A percentile compares a stretch with the other conserved stretches of the same genome.
phyloP scores from a whole-genome alignment of 768 basidiomycete genomes.

The Hygrophoropsis aurantiaca region DNA sequence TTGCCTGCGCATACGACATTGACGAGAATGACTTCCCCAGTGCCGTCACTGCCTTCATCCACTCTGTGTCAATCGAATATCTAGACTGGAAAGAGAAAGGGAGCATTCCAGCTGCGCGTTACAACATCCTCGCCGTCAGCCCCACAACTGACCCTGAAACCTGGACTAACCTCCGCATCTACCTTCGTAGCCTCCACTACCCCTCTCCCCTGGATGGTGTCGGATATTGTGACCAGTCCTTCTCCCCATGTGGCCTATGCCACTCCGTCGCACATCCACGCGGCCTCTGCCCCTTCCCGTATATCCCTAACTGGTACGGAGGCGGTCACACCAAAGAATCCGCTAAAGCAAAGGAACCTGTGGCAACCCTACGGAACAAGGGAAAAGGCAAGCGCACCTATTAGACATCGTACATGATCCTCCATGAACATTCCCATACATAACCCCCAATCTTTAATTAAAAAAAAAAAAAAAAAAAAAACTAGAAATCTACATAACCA shows the following conservation, averaged over 20 bases:
- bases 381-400: too few species aligned
- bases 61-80: not conserved
- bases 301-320: not conserved
- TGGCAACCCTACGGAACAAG: too few species aligned
- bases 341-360: too few species aligned
- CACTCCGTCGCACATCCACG: not conserved
- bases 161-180: not conserved
- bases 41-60: not conserved
- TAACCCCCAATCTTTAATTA: too few species aligned
- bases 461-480: too few species aligned
- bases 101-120: not conserved
- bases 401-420: too few species aligned
- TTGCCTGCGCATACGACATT: not conserved
- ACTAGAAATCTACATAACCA: too few species aligned
- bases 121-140: not conserved
- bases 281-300: not conserved
- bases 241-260: not conserved
- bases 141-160: not conserved
- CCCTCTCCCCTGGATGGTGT: not conserved
- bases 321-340: too few species aligned
- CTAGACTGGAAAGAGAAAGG: not conserved
- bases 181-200: not conserved
- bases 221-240: not conserved
- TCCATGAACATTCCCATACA: too few species aligned
- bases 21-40: not conserved